Percentiles rank a stretch among this genome's conserved stretches.
These are phyloP conservation scores for Candida ipomoeae DNA, from an alignment of 805 yeast species.

Conservation along the genomic window DNA sequence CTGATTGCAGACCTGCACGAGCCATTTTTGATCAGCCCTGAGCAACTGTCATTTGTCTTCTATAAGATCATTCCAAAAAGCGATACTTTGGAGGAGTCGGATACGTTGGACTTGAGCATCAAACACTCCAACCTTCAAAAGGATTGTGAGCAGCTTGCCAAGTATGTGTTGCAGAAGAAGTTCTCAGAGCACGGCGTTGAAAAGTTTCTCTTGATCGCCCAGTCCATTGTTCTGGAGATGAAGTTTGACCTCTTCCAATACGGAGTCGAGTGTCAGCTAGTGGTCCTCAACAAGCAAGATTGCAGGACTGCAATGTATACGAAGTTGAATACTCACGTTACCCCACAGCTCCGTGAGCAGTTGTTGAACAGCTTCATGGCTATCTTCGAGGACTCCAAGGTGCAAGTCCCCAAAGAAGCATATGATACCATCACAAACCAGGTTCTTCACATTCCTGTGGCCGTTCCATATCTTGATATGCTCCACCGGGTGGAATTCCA, in stretches of 20 bases:
- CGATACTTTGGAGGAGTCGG: conserved; percentile 22
- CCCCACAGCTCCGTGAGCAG: conserved; percentile 8
- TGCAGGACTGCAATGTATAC: conserved; percentile 11
- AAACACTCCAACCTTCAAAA: conserved; percentile 43
- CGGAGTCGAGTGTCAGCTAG: conserved; percentile 21
- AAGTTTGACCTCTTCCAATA: conserved; percentile 30
- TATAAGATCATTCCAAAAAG: conserved; percentile 43
- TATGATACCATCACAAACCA: neutral
- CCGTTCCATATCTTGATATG: conserved; percentile 56
- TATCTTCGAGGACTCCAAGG: neutral
- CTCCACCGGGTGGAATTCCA: conserved; percentile 54
- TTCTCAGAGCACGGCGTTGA: conserved; percentile 9
- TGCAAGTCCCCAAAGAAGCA: neutral
- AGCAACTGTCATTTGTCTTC: conserved; percentile 65
- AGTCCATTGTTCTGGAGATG: conserved; percentile 16
- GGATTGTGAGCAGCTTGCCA: conserved; percentile 36
- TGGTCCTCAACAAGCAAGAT: conserved; percentile 19
- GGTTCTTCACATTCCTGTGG: conserved; percentile 48
- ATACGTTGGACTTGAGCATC: conserved; percentile 40
- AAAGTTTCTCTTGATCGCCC: conserved; percentile 20
- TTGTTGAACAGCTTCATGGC: conserved; percentile 9
- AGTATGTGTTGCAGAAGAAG: neutral
- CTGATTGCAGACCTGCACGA: conserved; percentile 16
- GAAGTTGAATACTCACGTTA: conserved; percentile 1
- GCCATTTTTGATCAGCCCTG: conserved; percentile 54